Base-by-base conservation (phyloP, 2,329 filamentous ascomycete species). In the Rutstroemia sp. region DNA sequence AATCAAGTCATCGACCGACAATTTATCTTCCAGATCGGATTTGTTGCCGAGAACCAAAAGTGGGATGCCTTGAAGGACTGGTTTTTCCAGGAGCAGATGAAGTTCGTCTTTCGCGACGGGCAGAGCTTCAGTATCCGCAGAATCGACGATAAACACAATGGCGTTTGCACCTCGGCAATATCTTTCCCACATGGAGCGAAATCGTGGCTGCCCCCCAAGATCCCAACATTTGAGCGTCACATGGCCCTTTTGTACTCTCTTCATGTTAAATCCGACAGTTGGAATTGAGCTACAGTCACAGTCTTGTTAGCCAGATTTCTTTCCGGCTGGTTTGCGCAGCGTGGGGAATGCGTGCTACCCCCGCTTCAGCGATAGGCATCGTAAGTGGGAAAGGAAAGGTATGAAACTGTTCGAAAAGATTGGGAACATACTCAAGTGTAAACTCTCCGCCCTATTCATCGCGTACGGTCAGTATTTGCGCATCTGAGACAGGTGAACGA, bases 201-300 rank as follows among this genome's bases (percentile, higher is more conserved):
- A 99, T 63, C 92, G 84, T 66, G 94, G 92, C 75, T 99, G 94
- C 54, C 94, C 94, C 65, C 94, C 94, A 62, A 99, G 84, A 76
- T 99, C 94, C 94, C 94, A 99, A 75, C 94, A 99, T 76, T 97
- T 97, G 68, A 99, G 80, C 66, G 94, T 95, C 72, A 99, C 94
- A 82, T 97, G 92, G 66, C 94, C 94, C 70, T 94, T 92, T 75
- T 96, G 92, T 67, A 99, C 91, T 65, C 88, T 87, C 80, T 97
- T 97, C 85, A 96, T 96, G 74, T 97, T 99, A 79, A 97, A 97
- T 63, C 94, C 94, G 67, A 99, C 92, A 16, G 94, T 99, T 60
- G 94, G 94, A 72, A 97, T 96, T 64, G 92, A 95, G 78, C 92
- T 97, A 74, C 64, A 16, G 7, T 12, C 10, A 47, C 61, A 64